These are phyloP conservation scores for Phaeodactylum tricornutum DNA, from an alignment of 108 stramenopile species.

Conservation along the genomic window DNA sequence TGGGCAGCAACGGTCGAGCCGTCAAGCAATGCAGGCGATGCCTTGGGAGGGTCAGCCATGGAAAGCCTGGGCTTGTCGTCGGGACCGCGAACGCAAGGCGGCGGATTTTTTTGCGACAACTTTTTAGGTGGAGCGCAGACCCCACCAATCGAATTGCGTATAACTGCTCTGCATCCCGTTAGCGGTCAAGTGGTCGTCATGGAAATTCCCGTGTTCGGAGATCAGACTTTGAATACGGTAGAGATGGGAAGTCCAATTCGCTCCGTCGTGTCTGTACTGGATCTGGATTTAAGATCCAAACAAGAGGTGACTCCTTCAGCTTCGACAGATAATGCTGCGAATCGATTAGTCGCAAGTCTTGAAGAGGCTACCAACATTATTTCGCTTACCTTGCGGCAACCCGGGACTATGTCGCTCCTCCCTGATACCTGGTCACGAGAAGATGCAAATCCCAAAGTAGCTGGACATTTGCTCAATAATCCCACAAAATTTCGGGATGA, in stretches of 20 bases:
- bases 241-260: conserved; percentile 69
- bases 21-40: conserved; percentile 13
- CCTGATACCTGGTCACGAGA: conserved; percentile 16
- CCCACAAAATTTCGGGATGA: conserved; percentile 36
- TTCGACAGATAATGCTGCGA: conserved; percentile 52
- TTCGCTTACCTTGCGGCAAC: conserved; percentile 52
- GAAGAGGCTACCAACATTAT: conserved; percentile 31
- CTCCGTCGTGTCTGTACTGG: conserved; percentile 37
- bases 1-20: conserved; percentile 29
- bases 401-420: conserved; percentile 30
- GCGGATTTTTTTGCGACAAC: conserved; percentile 25
- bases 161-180: conserved; percentile 41
- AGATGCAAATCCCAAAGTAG: conserved; percentile 3
- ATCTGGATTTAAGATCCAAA: neutral
- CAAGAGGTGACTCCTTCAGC: neutral
- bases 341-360: conserved; percentile 47
- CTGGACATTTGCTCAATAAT: neutral
- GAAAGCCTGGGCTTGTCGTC: conserved; percentile 37
- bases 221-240: conserved; percentile 72
- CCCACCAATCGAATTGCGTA: conserved; percentile 69
- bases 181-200: conserved; percentile 40
- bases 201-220: conserved; percentile 79
- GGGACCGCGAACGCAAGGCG: conserved; percentile 16
- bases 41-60: conserved; percentile 47
- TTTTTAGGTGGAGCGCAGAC: conserved; percentile 57